Conservation (phyloP, 306 rosid species). For the Castanea crenata region DNA sequence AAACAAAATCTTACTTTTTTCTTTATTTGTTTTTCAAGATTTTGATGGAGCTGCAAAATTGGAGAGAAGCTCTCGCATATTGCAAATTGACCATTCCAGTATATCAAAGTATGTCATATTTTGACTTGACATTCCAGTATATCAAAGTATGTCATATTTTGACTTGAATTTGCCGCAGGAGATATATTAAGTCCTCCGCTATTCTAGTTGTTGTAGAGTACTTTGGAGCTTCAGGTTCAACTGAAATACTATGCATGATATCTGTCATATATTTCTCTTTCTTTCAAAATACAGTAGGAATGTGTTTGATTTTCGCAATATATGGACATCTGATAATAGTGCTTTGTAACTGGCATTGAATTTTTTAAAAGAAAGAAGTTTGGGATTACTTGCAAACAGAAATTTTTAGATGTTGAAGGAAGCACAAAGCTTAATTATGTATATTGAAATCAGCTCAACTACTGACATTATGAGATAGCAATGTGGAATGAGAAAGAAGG, state of each 20-base stretch:
- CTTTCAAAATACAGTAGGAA: background rate
- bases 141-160: constrained; percentile 59
- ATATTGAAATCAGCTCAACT: background rate
- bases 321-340: background rate
- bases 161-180: constrained; percentile 10
- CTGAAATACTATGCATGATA: background rate
- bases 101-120: constrained; percentile 62
- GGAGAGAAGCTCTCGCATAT: constrained; percentile 78
- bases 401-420: background rate
- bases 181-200: constrained; percentile 8
- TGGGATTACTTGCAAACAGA: background rate
- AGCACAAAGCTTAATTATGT: background rate
- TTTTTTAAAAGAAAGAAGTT: background rate
- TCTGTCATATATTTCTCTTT: background rate
- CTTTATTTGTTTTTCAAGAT: constrained; percentile 43
- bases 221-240: constrained; percentile 15
- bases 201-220: constrained; percentile 6
- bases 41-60: constrained; percentile 75
- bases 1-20: background rate
- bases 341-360: background rate
- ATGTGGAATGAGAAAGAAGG: background rate
- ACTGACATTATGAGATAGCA: background rate
- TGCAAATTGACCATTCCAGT: constrained; percentile 86
- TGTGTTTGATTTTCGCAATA: background rate
- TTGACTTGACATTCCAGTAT: constrained; percentile 52